A percentile compares a stretch with the other conserved stretches of the same genome.
phyloP scores from a whole-genome alignment of 257 asterid species.

The Linaria vulgaris region DNA sequence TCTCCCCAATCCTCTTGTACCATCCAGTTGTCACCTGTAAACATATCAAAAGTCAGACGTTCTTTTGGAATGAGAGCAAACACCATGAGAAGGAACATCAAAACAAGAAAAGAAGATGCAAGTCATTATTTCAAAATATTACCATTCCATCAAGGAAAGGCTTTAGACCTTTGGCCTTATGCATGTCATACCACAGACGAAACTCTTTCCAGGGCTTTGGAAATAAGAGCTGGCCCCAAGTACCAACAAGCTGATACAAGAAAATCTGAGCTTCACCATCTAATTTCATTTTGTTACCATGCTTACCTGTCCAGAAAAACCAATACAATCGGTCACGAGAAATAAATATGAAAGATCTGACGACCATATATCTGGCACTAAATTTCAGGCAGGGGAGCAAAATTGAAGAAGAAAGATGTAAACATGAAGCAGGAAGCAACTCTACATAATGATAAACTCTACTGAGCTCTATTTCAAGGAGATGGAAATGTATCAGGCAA shows the following conservation, averaged over 20 bases:
- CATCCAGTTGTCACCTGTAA: conserved; percentile 90
- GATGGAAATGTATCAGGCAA: background rate
- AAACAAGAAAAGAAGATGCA: conserved; percentile 10
- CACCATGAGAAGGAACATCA: conserved; percentile 11
- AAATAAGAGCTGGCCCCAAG: conserved; percentile 99
- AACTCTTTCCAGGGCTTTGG: conserved; percentile 98
- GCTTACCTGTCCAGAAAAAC: conserved; percentile 63
- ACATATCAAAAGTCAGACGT: conserved; percentile 11
- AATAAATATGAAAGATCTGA: conserved; percentile 4
- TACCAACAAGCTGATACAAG: conserved; percentile 92
- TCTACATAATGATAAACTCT: background rate
- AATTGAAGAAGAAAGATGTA: background rate
- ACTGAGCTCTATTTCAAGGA: background rate
- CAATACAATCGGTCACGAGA: conserved; percentile 14
- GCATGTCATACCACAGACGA: conserved; percentile 81
- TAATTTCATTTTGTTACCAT: conserved; percentile 78
- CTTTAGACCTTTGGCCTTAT: conserved; percentile 73
- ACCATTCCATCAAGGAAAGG: conserved; percentile 96
- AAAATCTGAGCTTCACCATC: conserved; percentile 60
- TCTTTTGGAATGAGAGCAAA: background rate
- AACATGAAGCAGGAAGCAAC: background rate
- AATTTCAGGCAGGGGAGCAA: background rate
- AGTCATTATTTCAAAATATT: conserved; percentile 18
- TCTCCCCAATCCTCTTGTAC: conserved; percentile 94
- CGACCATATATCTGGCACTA: conserved; percentile 3